Evolutionary conservation across 192 early-diverging fungal genomes (phyloP).

Genomic region (Coemansia sp.): DNA sequence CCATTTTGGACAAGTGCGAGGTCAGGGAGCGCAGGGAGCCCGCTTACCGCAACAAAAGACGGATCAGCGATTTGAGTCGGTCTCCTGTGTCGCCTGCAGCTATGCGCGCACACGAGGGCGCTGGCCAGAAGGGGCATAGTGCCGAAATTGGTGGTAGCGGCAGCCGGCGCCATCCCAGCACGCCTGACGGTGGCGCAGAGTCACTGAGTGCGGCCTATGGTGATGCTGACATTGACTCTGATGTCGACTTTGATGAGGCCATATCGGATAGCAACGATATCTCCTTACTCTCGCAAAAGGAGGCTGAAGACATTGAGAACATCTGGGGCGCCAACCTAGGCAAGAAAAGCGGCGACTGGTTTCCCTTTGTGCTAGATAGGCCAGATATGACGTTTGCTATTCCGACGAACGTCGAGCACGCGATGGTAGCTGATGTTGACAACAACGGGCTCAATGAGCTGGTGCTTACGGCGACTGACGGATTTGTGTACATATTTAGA

Average conservation of each 20-base stretch:
- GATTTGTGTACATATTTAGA: constrained; percentile 54
- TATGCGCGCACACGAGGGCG: not conserved
- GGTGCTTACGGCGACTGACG: constrained; percentile 54
- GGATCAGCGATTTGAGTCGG: not conserved
- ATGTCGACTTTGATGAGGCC: constrained; percentile 21
- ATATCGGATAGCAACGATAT: constrained; percentile 27
- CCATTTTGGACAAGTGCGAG: constrained; percentile 27
- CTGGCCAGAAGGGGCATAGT: constrained; percentile 21
- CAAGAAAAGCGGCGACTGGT: constrained; percentile 55
- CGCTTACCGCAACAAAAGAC: not conserved
- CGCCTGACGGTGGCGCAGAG: constrained; percentile 17
- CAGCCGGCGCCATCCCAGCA: not conserved
- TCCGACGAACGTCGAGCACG: constrained; percentile 53
- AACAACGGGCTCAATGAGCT: constrained; percentile 55
- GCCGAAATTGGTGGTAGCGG: constrained; percentile 17
- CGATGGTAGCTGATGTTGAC: constrained; percentile 51
- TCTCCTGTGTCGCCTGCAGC: not conserved
- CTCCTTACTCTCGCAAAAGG: constrained; percentile 30
- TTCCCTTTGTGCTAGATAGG: constrained; percentile 43
- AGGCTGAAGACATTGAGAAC: constrained; percentile 47
- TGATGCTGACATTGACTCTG: constrained; percentile 35
- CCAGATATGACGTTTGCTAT: constrained; percentile 53
- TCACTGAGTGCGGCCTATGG: constrained; percentile 32
- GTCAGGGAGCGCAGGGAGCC: not conserved
- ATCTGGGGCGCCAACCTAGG: constrained; percentile 53